A percentile compares a stretch with the other conserved stretches of the same genome.
phyloP scores from a whole-genome alignment of 108 stramenopile species.

The Cyclotella baltica region DNA sequence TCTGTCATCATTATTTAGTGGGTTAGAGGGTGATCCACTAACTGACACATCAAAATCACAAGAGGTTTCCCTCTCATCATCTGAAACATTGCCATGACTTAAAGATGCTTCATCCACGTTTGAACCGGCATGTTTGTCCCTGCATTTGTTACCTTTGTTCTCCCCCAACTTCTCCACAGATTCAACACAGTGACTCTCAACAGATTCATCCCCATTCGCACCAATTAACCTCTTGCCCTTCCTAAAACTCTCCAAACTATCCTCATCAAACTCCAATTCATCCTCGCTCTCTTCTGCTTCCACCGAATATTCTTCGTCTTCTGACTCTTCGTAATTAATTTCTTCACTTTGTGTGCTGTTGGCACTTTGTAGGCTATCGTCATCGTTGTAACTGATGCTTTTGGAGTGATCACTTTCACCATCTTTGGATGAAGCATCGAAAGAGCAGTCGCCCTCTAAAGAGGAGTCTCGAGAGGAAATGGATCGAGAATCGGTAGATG shows the following conservation, averaged over 20 bases:
- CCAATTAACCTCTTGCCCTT: not conserved
- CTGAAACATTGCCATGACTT: not conserved
- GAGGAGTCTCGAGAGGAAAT: not conserved
- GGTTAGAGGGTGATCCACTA: too few relatives aligned
- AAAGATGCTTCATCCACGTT: not conserved
- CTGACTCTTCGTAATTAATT: slow-evolving; percentile 16
- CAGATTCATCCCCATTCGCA: not conserved
- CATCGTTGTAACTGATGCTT: not conserved
- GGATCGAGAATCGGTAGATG: not conserved
- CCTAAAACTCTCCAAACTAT: slow-evolving; percentile 26
- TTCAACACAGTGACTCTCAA: not conserved
- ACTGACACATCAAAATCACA: not conserved
- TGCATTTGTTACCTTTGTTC: too few relatives aligned
- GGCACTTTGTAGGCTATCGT: not conserved
- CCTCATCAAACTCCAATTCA: slow-evolving; percentile 51
- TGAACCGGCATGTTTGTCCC: too few relatives aligned
- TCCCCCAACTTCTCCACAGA: not conserved
- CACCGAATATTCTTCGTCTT: slow-evolving; percentile 50
- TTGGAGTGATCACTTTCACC: not conserved
- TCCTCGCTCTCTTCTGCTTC: slow-evolving; percentile 42
- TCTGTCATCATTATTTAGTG: too few relatives aligned
- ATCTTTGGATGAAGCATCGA: too few relatives aligned
- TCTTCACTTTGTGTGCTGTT: not conserved
- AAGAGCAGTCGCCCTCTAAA: too few relatives aligned
- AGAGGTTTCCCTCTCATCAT: not conserved